Percentiles rank a stretch among this genome's conserved stretches.
These are phyloP conservation scores for Linnemannia schmuckeri DNA, from an alignment of 192 early-diverging fungal genomes.

Conservation along the genomic window DNA sequence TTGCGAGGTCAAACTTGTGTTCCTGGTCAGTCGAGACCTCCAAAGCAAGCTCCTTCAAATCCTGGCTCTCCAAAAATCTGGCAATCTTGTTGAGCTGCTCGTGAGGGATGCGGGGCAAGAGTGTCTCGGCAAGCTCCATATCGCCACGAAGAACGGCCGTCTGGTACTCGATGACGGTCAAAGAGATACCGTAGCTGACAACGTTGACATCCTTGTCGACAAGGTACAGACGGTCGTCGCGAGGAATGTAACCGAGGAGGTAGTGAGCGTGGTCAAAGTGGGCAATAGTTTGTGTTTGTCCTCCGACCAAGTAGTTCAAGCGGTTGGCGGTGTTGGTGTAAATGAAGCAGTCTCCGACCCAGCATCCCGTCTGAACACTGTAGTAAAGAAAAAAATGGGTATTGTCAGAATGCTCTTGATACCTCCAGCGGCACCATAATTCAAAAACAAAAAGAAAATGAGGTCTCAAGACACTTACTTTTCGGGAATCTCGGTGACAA, in stretches of 20 bases:
- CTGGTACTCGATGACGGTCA: slow-evolving; percentile 98
- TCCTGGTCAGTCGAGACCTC: slow-evolving; percentile 95
- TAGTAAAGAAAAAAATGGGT: background rate
- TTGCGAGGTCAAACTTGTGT: slow-evolving; percentile 96
- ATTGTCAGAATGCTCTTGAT: background rate
- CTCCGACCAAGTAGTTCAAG: slow-evolving; percentile 97
- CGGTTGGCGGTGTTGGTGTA: slow-evolving; percentile 94
- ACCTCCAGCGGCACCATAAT: background rate
- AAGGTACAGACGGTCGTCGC: slow-evolving; percentile 95
- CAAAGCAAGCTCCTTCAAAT: slow-evolving; percentile 91
- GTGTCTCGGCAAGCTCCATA: slow-evolving; percentile 79
- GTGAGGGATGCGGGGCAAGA: slow-evolving; percentile 88
- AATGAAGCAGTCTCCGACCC: slow-evolving; percentile 99
- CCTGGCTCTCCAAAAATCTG: slow-evolving; percentile 95
- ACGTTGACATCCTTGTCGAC: slow-evolving; percentile 96
- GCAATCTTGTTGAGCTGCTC: slow-evolving; percentile 95
- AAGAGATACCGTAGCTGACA: slow-evolving; percentile 91
- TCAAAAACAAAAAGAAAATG: slow-evolving; percentile 1
- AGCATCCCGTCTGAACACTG: slow-evolving; percentile 93
- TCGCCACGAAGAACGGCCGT: slow-evolving; percentile 97
- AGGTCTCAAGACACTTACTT: slow-evolving; percentile 53
- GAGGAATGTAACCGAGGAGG: slow-evolving; percentile 93
- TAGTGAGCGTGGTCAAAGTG: slow-evolving; percentile 95
- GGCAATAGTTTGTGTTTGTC: slow-evolving; percentile 93
- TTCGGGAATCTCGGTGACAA: slow-evolving; percentile 93